Percentiles rank a stretch among this genome's conserved stretches.
These are phyloP conservation scores for Prinsepia uniflora DNA, from an alignment of 306 rosid genomes.

Conservation along the genomic window DNA sequence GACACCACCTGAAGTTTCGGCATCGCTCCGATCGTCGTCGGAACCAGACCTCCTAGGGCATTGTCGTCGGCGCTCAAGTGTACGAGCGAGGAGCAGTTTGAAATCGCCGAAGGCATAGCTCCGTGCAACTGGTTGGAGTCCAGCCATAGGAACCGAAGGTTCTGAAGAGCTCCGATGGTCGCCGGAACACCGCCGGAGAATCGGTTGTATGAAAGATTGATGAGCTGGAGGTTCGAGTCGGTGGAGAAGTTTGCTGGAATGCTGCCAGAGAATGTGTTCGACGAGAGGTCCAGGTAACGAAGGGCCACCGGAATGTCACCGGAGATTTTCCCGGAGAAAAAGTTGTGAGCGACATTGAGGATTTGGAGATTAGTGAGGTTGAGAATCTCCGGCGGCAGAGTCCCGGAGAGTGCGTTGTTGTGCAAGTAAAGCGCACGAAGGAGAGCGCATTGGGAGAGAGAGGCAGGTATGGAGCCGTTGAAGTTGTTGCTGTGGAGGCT, in stretches of 20 bases:
- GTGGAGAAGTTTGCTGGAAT: slow-evolving; percentile 48
- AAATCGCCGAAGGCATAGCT: slow-evolving; percentile 63
- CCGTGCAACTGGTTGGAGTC: slow-evolving; percentile 58
- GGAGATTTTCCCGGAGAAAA: slow-evolving; percentile 45
- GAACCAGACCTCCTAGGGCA: slow-evolving; percentile 54
- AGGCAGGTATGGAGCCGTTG: slow-evolving; percentile 60
- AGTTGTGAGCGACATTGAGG: slow-evolving; percentile 53
- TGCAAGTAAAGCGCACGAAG: slow-evolving; percentile 69
- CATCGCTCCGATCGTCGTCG: slow-evolving; percentile 54
- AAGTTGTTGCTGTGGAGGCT: slow-evolving; percentile 71
- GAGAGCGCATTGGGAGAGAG: slow-evolving; percentile 53
- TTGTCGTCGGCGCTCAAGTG: slow-evolving; percentile 58
- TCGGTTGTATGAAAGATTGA: slow-evolving; percentile 53
- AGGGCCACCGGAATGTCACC: slow-evolving; percentile 37
- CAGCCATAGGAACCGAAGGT: slow-evolving; percentile 45
- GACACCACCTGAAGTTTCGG: slow-evolving; percentile 66
- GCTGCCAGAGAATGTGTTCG: slow-evolving; percentile 54
- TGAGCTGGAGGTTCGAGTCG: slow-evolving; percentile 49
- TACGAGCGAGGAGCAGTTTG: slow-evolving; percentile 58
- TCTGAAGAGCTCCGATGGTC: slow-evolving; percentile 38
- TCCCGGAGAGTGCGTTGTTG: slow-evolving; percentile 59
- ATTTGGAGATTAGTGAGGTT: slow-evolving; percentile 70
- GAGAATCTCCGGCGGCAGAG: slow-evolving; percentile 44
- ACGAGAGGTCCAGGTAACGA: slow-evolving; percentile 51
- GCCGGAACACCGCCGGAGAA: slow-evolving; percentile 61